Conservation (phyloP, 106 monocot genomes). For the Dioscorea dumetorum region DNA sequence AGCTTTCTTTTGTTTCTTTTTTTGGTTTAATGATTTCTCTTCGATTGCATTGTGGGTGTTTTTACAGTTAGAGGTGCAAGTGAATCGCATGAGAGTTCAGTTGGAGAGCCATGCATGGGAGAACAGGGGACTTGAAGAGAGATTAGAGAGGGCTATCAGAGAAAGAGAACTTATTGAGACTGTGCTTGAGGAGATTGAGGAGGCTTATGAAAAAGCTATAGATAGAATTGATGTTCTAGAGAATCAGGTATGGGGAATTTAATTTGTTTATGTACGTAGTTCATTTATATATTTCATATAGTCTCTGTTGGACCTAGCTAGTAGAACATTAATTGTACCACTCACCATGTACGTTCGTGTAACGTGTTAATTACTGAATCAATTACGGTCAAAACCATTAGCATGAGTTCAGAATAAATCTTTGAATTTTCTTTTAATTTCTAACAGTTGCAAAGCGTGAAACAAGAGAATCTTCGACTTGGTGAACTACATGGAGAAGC, state of each 20-base stretch:
- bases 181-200: conserved; percentile 57
- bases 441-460: conserved; percentile 48
- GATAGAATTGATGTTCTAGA: conserved; percentile 48
- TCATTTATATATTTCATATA: background rate
- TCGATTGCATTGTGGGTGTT: background rate
- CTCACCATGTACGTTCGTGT: background rate
- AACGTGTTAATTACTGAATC: background rate
- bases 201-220: conserved; percentile 60
- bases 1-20: background rate
- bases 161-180: conserved; percentile 34
- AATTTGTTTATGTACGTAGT: background rate
- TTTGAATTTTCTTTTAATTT: background rate
- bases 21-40: background rate
- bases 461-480: conserved; percentile 37
- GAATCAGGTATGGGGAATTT: conserved; percentile 31
- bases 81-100: conserved; percentile 33
- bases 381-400: background rate
- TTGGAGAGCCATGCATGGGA: conserved; percentile 42
- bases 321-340: background rate
- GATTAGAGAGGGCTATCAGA: conserved; percentile 30
- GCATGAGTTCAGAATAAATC: background rate
- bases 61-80: conserved; percentile 41
- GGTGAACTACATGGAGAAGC: conserved; percentile 29
- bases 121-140: conserved; percentile 47
- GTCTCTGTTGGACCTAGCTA: background rate